Conservation (phyloP, 345 rosid species). For the Excoecaria agallocha region DNA sequence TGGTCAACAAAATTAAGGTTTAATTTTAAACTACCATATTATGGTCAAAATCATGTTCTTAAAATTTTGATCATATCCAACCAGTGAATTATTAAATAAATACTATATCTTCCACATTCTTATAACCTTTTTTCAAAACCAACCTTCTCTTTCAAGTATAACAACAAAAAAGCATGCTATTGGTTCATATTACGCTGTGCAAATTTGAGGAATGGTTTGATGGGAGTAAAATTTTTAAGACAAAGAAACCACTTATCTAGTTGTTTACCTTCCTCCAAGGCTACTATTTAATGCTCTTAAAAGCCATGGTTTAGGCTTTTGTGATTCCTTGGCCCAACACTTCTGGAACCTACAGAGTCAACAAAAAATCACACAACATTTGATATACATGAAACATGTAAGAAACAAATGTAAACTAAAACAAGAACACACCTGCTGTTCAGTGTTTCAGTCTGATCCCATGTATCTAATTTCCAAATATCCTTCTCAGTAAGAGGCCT, state of each 20-base stretch:
- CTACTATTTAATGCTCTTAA: conserved; percentile 73
- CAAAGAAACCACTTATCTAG: not conserved
- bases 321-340: conserved; percentile 84
- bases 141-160: not conserved
- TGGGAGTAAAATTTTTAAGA: not conserved
- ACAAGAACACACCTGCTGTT: conserved; percentile 47
- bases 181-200: not conserved
- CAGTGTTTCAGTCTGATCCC: conserved; percentile 91
- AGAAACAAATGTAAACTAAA: conserved; percentile 16
- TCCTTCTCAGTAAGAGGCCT: conserved; percentile 92
- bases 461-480: conserved; percentile 83
- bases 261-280: conserved; percentile 82
- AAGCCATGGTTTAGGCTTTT: conserved; percentile 82
- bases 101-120: not conserved
- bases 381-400: conserved; percentile 14
- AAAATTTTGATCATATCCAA: not conserved
- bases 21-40: not conserved
- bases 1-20: not conserved
- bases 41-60: not conserved
- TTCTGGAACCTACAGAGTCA: conserved; percentile 60
- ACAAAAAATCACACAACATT: conserved; percentile 23
- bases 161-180: not conserved
- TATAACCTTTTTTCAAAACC: not conserved
- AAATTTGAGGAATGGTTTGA: not conserved
- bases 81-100: not conserved